Conservation (phyloP, 2,329 filamentous ascomycete genomes). For the Pestalotiopsis sp. region DNA sequence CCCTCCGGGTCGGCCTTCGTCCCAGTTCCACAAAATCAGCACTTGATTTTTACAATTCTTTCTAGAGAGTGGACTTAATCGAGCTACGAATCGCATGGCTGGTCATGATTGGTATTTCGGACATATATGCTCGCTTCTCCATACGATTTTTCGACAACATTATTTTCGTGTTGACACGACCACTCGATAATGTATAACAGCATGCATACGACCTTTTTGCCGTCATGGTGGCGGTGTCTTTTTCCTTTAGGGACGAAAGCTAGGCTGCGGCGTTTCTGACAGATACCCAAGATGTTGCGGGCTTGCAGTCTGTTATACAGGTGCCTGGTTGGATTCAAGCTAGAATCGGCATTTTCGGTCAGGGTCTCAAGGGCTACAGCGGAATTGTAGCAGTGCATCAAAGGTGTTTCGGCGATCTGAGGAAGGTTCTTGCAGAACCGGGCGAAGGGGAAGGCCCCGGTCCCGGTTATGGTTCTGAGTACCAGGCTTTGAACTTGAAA, state of each 20-base stretch:
- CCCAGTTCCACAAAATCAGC: slow-evolving; percentile 15
- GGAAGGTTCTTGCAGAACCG: not conserved
- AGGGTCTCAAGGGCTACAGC: not conserved
- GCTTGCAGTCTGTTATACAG: not conserved
- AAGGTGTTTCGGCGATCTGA: slow-evolving; percentile 8
- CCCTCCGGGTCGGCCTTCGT: slow-evolving; percentile 9
- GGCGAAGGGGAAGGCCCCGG: not conserved
- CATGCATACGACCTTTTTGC: slow-evolving; percentile 14
- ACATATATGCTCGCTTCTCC: slow-evolving; percentile 16
- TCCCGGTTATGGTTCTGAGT: not conserved
- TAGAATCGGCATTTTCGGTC: slow-evolving; percentile 12
- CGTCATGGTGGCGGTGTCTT: not conserved
- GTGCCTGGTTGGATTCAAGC: slow-evolving; percentile 4
- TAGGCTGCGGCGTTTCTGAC: slow-evolving; percentile 6
- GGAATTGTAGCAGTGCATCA: slow-evolving; percentile 7
- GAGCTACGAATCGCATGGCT: slow-evolving; percentile 27
- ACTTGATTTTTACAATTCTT: slow-evolving; percentile 16
- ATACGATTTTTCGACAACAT: slow-evolving; percentile 15
- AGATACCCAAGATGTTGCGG: slow-evolving; percentile 4
- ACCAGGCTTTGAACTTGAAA: not conserved
- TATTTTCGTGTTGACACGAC: slow-evolving; percentile 11
- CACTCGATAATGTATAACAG: slow-evolving; percentile 20
- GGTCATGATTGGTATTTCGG: slow-evolving; percentile 27
- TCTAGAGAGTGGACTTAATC: slow-evolving; percentile 21
- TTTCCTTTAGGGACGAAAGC: not conserved